phyloP scores from a whole-genome alignment of 495 filamentous ascomycete genomes.

The Xylaria palmicola region DNA sequence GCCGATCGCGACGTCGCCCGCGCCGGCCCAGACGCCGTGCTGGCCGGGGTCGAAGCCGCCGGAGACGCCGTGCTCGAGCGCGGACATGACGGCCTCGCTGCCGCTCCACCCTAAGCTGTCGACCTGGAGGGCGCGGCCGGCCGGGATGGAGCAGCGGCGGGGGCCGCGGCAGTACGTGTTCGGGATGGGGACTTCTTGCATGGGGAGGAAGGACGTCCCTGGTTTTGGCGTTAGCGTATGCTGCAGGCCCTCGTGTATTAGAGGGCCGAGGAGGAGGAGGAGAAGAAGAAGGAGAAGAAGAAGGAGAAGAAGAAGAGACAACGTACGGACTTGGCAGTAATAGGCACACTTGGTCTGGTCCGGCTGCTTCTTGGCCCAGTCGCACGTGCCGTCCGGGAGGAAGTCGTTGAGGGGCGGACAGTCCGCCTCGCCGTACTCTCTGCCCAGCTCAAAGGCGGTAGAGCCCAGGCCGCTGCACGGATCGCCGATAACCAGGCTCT shows the following conservation, averaged over 20 bases:
- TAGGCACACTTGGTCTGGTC: neutral
- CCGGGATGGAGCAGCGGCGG: neutral
- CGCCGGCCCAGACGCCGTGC: neutral
- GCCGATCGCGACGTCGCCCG: neutral
- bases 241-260: no score
- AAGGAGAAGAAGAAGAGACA: neutral
- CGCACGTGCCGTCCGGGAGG: constrained; percentile 1
- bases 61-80: neutral
- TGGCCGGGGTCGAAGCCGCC: neutral
- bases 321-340: constrained; percentile 13
- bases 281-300: neutral
- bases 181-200: constrained; percentile 4
- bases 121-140: neutral
- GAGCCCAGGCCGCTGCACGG: neutral
- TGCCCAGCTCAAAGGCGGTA: neutral
- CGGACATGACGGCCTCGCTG: neutral
- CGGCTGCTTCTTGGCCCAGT: constrained; percentile 1
- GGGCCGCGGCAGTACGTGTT: constrained; percentile 11
- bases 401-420: neutral
- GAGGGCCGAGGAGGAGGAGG: no score
- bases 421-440: neutral
- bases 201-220: neutral
- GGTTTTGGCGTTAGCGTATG: neutral
- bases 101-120: constrained; percentile 1
- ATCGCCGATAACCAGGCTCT: neutral